A percentile compares a stretch with the other conserved stretches of the same genome.
phyloP scores from a whole-genome alignment of 805 yeast species.

The Candida pseudofarinosa region DNA sequence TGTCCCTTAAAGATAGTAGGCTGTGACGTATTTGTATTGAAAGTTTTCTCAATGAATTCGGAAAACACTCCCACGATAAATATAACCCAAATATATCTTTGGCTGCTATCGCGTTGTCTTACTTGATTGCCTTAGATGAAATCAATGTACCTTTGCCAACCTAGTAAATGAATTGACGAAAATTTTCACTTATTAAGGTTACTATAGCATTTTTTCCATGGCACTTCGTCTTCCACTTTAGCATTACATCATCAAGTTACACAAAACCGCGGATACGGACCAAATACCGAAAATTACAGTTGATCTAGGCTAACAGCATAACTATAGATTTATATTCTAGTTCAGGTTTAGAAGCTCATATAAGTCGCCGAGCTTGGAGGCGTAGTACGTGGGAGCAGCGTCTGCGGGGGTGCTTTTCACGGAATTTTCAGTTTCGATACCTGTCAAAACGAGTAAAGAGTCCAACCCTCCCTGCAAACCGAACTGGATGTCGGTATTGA shows the following conservation, averaged over 20 bases:
- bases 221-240: neutral
- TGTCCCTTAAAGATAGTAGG: too few species aligned
- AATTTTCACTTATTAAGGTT: neutral
- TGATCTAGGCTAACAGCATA: too few species aligned
- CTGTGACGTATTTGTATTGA: neutral
- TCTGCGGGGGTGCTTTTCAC: conserved; percentile 40
- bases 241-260: conserved; percentile 9
- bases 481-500: conserved; percentile 92
- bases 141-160: too few species aligned
- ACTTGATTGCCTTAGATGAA: too few species aligned
- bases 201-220: too few species aligned
- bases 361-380: conserved; percentile 72
- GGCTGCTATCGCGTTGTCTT: too few species aligned
- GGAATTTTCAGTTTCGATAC: conserved; percentile 75
- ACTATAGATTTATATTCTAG: too few species aligned
- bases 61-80: too few species aligned
- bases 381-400: conserved; percentile 62
- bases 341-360: conserved; percentile 29
- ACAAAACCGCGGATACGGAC: conserved; percentile 6
- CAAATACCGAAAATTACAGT: too few species aligned
- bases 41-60: neutral
- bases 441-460: conserved; percentile 84
- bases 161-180: too few species aligned
- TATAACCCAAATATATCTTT: too few species aligned
- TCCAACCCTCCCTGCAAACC: conserved; percentile 85